phyloP scores from a whole-genome alignment of 179 eudicot genomes.

The Amaranthus tricolor region DNA sequence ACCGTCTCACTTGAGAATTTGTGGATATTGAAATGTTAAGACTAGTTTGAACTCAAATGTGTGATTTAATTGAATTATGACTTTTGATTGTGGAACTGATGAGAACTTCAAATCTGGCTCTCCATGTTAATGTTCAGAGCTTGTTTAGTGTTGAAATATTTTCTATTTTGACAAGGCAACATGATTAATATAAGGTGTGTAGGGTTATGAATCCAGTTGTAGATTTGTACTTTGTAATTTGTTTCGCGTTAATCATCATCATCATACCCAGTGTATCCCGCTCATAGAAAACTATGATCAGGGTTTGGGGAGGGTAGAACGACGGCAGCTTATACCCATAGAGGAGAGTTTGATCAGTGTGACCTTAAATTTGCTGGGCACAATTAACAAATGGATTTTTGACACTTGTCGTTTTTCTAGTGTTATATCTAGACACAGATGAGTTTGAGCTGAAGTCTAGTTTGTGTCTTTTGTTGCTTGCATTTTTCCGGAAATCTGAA shows the following conservation, averaged over 20 bases:
- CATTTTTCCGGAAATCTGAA: constrained; percentile 3
- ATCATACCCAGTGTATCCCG: too few relatives aligned
- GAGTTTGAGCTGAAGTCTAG: not conserved
- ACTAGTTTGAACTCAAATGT: not conserved
- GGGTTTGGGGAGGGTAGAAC: too few relatives aligned
- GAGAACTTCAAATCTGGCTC: not conserved
- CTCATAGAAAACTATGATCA: too few relatives aligned
- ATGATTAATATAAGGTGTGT: not conserved
- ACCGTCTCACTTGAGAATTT: not conserved
- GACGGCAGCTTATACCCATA: too few relatives aligned
- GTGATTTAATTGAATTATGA: not conserved
- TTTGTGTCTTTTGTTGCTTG: not conserved
- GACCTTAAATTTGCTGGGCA: not conserved
- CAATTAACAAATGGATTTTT: not conserved
- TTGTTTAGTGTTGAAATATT: not conserved
- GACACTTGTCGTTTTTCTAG: not conserved
- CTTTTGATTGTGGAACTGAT: not conserved
- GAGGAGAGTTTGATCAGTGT: too few relatives aligned
- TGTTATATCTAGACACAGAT: not conserved
- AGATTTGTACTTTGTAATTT: not conserved
- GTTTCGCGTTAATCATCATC: too few relatives aligned
- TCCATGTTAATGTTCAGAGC: not conserved
- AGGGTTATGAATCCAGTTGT: not conserved
- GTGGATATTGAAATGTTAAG: not conserved
- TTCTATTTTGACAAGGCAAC: not conserved